Conservation (phyloP, 2,329 filamentous ascomycete genomes). For the Xylariales sp. region DNA sequence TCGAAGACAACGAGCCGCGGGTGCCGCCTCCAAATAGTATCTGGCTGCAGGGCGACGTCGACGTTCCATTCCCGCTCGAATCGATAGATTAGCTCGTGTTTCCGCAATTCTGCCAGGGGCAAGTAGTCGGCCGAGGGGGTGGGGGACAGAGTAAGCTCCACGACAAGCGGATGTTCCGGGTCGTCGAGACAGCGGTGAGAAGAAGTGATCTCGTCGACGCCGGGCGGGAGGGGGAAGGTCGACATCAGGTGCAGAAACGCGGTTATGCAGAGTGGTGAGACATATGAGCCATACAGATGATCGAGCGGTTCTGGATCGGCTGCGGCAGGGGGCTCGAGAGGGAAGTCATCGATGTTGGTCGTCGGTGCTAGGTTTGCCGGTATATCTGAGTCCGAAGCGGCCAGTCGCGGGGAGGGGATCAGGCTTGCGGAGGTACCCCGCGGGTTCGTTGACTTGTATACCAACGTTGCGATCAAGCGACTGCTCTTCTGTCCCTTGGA, state of each 20-base stretch:
- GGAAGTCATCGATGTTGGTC: constrained; percentile 52
- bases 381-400: constrained; percentile 35
- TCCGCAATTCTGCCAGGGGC: constrained; percentile 64
- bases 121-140: constrained; percentile 59
- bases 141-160: constrained; percentile 61
- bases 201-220: constrained; percentile 49
- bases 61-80: constrained; percentile 90
- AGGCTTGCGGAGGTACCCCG: constrained; percentile 27
- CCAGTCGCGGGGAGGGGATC: constrained; percentile 30
- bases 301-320: constrained; percentile 56
- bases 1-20: constrained; percentile 92
- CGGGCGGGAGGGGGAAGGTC: constrained; percentile 51
- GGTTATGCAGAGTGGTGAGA: constrained; percentile 60
- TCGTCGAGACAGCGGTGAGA: constrained; percentile 63
- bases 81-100: constrained; percentile 75
- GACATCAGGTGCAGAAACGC: constrained; percentile 64
- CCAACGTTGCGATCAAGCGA: constrained; percentile 57
- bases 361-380: constrained; percentile 56
- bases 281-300: constrained; percentile 61
- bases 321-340: constrained; percentile 51
- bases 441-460: constrained; percentile 48
- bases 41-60: constrained; percentile 72
- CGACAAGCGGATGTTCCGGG: constrained; percentile 54
- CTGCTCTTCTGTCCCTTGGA: constrained; percentile 41
- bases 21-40: constrained; percentile 70